phyloP scores from a whole-genome alignment of 2,329 filamentous ascomycete genomes.

The Emergomyces orientalis region DNA sequence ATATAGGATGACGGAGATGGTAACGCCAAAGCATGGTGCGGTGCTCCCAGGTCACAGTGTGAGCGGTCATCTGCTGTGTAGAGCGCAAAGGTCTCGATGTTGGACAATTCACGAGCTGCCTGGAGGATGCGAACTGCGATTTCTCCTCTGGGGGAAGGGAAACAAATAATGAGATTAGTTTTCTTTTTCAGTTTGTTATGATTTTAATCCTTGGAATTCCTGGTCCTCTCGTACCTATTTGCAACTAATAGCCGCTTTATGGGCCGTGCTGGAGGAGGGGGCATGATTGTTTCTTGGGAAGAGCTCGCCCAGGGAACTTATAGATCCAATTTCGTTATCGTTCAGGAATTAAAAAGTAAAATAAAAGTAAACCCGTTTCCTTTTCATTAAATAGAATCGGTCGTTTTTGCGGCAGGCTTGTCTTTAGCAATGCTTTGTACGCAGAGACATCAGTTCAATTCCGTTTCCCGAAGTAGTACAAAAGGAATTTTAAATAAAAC shows the following conservation, averaged over 20 bases:
- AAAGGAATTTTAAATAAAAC: not conserved
- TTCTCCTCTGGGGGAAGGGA: constrained; percentile 43
- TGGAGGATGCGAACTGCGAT: constrained; percentile 54
- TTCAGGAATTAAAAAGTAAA: not conserved
- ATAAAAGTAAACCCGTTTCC: not conserved
- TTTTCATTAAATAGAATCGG: no score
- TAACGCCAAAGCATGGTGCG: constrained; percentile 44
- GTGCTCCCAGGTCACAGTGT: constrained; percentile 42
- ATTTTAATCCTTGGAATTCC: not conserved
- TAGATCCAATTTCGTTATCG: not conserved
- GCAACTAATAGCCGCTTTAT: constrained; percentile 46
- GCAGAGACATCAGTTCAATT: not conserved
- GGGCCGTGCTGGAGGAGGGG: constrained; percentile 23
- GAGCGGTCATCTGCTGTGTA: constrained; percentile 48
- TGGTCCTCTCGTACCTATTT: constrained; percentile 38
- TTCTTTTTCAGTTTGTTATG: constrained; percentile 1
- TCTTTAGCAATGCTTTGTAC: no score
- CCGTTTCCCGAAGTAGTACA: not conserved
- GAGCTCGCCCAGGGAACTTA: not conserved
- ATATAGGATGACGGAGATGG: constrained; percentile 46
- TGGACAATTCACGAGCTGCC: constrained; percentile 48
- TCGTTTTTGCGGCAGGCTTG: not conserved
- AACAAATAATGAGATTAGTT: not conserved
- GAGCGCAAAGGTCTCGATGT: constrained; percentile 46
- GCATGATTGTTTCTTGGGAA: not conserved